Percentiles rank a stretch among this genome's conserved stretches.
phyloP scores from a whole-genome alignment of 305 asterid genomes.

The Rubia peregrina region DNA sequence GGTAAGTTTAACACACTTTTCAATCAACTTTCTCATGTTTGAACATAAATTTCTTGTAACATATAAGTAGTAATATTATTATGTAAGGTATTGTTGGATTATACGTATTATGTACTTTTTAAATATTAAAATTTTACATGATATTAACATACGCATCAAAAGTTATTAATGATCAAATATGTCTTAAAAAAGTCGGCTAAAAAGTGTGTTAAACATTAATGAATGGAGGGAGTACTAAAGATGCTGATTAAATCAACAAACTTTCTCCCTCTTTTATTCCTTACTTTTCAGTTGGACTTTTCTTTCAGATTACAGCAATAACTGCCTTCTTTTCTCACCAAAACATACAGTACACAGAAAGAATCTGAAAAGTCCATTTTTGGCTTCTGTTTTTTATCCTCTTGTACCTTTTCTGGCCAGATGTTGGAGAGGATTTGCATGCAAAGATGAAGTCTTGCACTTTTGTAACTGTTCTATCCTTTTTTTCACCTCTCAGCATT shows the following conservation, averaged over 20 bases:
- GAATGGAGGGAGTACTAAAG: no score
- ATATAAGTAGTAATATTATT: no score
- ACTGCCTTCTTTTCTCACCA: background rate
- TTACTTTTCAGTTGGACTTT: constrained; percentile 37
- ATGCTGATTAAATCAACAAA: background rate
- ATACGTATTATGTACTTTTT: no score
- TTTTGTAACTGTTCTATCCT: constrained; percentile 19
- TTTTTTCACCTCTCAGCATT: background rate
- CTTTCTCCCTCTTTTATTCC: constrained; percentile 30
- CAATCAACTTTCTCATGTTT: no score
- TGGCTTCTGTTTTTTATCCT: background rate
- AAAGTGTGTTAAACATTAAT: no score
- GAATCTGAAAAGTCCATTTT: constrained; percentile 13
- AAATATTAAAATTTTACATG: no score
- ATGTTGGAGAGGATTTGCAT: constrained; percentile 24
- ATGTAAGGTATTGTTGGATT: no score
- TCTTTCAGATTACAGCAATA: constrained; percentile 23
- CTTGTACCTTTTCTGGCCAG: background rate
- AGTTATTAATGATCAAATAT: no score
- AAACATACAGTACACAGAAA: background rate
- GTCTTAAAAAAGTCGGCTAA: no score
- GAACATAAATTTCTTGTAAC: no score
- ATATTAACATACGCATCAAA: no score
- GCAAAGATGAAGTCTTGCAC: constrained; percentile 25
- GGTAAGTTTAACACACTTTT: no score